Conservation (phyloP, 805 yeast species). For the Vanderwaltozyma verrucispora region DNA sequence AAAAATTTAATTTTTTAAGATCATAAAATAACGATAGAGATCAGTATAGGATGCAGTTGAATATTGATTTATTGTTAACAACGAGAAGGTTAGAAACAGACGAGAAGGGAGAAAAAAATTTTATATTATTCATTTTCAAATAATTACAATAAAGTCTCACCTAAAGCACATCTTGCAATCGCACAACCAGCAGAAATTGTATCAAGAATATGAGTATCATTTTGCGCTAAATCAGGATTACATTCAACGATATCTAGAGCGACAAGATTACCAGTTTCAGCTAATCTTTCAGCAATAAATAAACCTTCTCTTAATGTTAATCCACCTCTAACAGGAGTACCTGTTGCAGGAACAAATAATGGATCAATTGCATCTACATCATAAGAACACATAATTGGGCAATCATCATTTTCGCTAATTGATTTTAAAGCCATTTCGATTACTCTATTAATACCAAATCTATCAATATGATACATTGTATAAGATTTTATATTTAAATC, state of each 20-base stretch:
- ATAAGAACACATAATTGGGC: constrained; percentile 83
- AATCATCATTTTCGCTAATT: constrained; percentile 57
- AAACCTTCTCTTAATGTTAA: constrained; percentile 89
- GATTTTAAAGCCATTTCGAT: constrained; percentile 81
- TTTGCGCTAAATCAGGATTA: constrained; percentile 79
- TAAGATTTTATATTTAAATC: constrained; percentile 71
- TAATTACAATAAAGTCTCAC: constrained; percentile 55
- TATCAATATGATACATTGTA: constrained; percentile 94
- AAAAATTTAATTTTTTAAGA: no score
- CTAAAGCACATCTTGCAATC: constrained; percentile 86
- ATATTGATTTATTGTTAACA: no score
- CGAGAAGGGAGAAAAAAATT: no score
- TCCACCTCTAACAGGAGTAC: constrained; percentile 97
- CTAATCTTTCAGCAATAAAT: constrained; percentile 83
- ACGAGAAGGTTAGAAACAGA: no score
- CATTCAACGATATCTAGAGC: constrained; percentile 91
- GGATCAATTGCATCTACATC: constrained; percentile 98
- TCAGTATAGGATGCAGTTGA: no score
- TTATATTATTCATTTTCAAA: no score
- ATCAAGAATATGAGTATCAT: constrained; percentile 63
- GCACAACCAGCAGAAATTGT: constrained; percentile 89
- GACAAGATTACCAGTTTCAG: constrained; percentile 77
- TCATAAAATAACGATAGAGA: no score
- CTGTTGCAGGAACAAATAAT: constrained; percentile 88
- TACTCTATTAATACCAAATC: constrained; percentile 84